Evolutionary conservation across 2,329 filamentous ascomycete species (phyloP), one percentile per base, ranked within the genome.

Genomic region (Allantophomopsis cytisporea): DNA sequence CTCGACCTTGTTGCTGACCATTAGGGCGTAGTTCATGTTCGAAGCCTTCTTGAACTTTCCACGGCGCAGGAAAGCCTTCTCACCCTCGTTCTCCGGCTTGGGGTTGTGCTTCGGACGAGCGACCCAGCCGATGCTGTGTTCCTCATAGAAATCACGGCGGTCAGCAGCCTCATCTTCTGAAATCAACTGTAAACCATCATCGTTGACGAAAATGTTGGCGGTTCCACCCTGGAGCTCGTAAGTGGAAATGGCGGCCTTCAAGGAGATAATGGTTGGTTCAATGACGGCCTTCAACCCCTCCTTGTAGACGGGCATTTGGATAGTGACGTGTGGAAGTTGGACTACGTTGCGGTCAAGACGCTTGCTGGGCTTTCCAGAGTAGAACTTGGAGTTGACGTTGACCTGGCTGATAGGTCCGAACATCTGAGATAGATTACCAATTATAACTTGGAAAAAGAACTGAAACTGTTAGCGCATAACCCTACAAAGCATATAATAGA

Each of bases 11-110:
- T 72, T 69, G 30, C 71, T 76, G 38, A 80, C 59, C 47, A 68
- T 69, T 41, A 83, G 61, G 3, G 69, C 77, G 50, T 76, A 83
- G 55, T 83, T 84, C 79, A 84, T 83, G 60, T 84, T 84, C 20
- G 76, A 82, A 1, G 77, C 76, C 58, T 82, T 81, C 61, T 82
- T 82, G 63, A 81, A 82, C 53, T 80, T 80, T 40, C 77, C 77
- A 31, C 63, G 63, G 31, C 73, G 64, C 14, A 68, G 44, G 48
- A 72, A 76, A 14, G 60, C 62, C 33, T 63, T 43, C 33, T 48
- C 44, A 5, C 38, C 45, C 65, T 69, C 69, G 65, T 66, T 64
- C 46, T 69, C 68, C 16, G 69, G 58, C 50, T 71, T 68, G 7
- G 14, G 14, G 17, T 38, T 32, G 46, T 72, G 68, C 36, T 56